Conservation (phyloP, 805 yeast genomes). For the Barnettozyma botsteinii region DNA sequence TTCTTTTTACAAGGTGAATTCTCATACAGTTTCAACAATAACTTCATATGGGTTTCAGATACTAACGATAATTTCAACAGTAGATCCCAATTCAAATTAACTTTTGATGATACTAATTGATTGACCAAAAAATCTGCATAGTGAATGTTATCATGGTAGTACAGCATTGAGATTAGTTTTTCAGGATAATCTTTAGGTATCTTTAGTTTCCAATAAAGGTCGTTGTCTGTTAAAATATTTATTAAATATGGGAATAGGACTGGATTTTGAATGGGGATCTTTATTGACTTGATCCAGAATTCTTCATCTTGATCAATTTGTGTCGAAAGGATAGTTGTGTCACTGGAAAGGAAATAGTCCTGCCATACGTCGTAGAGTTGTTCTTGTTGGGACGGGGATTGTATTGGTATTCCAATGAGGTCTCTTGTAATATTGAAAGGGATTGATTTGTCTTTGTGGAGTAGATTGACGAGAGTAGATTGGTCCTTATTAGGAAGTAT, state of each 20-base stretch:
- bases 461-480: too few species aligned
- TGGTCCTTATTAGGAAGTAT: too few species aligned
- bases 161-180: constrained; percentile 10
- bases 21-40: constrained; percentile 10
- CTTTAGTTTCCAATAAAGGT: neutral
- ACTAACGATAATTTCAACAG: constrained; percentile 13
- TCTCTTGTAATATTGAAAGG: constrained; percentile 22
- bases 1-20: constrained; percentile 1
- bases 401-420: constrained; percentile 12
- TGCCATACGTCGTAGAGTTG: constrained; percentile 14
- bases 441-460: constrained; percentile 5
- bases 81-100: constrained; percentile 13
- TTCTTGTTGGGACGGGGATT: constrained; percentile 6
- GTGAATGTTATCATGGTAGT: constrained; percentile 15
- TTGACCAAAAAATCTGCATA: constrained; percentile 10
- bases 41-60: constrained; percentile 2
- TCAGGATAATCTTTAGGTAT: constrained; percentile 13
- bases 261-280: constrained; percentile 14
- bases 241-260: constrained; percentile 11
- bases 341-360: constrained; percentile 8
- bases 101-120: neutral
- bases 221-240: constrained; percentile 5
- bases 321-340: constrained; percentile 7
- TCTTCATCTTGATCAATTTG: neutral
- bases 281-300: constrained; percentile 17